Percentiles rank a stretch among this genome's conserved stretches.
phyloP scores from a whole-genome alignment of 1,284 basidiomycete species.

The Wolfiporia cocos region DNA sequence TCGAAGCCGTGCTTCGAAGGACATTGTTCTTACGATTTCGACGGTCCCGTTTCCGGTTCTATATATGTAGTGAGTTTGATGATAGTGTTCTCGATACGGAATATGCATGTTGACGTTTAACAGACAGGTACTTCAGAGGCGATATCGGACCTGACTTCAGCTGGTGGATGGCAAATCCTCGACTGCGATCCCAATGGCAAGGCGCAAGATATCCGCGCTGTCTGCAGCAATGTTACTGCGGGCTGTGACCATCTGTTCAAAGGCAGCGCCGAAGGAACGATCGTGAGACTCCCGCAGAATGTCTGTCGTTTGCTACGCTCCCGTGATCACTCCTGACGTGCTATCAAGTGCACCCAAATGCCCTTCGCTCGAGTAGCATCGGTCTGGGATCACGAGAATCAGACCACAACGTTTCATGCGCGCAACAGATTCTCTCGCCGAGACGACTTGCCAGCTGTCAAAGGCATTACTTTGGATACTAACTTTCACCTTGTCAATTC shows the following conservation, averaged over 20 bases:
- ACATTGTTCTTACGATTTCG: slow-evolving; percentile 16
- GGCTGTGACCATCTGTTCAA: slow-evolving; percentile 41
- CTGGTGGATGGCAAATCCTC: slow-evolving; percentile 48
- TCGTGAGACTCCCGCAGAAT: slow-evolving; percentile 44
- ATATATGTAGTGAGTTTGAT: slow-evolving; percentile 14
- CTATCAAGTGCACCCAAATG: slow-evolving; percentile 38
- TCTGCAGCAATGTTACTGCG: slow-evolving; percentile 31
- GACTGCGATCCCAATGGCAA: slow-evolving; percentile 34
- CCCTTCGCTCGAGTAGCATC: slow-evolving; percentile 47
- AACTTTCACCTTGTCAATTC: slow-evolving; percentile 32
- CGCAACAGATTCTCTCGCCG: slow-evolving; percentile 27
- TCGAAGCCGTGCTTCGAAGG: slow-evolving; percentile 14
- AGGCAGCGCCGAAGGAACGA: slow-evolving; percentile 39
- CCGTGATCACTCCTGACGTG: neutral
- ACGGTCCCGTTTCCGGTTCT: slow-evolving; percentile 11
- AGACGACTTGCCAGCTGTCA: slow-evolving; percentile 31
- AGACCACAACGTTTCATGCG: slow-evolving; percentile 33
- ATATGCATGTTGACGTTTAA: neutral
- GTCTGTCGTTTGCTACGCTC: slow-evolving; percentile 25
- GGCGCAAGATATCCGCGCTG: slow-evolving; percentile 41
- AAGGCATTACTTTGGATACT: slow-evolving; percentile 37
- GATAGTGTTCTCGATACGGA: neutral
- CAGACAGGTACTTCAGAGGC: slow-evolving; percentile 29
- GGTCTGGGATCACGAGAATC: slow-evolving; percentile 33
- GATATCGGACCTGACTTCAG: slow-evolving; percentile 47